Evolutionary conservation across 345 rosid species (phyloP).

Genomic region (Eucalyptus marginata): DNA sequence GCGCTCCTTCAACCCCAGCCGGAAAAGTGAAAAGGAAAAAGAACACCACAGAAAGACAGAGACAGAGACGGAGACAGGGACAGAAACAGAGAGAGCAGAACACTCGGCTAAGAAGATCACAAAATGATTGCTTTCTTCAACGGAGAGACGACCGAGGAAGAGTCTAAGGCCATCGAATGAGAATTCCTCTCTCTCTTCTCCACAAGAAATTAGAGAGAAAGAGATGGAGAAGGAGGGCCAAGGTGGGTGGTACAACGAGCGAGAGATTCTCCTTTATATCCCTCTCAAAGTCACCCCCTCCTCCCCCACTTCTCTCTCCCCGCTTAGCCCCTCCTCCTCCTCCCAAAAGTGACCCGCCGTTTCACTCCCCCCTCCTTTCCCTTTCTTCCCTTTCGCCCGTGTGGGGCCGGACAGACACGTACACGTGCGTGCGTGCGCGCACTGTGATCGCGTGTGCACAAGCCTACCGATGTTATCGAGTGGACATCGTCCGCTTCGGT

Average conservation of each 20-base stretch:
- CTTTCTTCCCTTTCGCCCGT: accelerated
- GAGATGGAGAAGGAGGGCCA: neutral
- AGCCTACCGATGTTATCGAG: neutral
- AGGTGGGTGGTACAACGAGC: neutral
- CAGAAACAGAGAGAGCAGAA: neutral
- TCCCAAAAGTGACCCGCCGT: neutral
- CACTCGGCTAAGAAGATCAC: neutral
- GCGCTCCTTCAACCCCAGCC: neutral
- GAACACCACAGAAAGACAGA: neutral
- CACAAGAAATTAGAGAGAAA: neutral
- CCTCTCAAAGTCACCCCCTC: neutral
- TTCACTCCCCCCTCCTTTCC: neutral
- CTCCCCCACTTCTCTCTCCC: neutral
- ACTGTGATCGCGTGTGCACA: neutral
- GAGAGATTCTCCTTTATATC: neutral
- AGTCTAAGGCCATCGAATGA: neutral
- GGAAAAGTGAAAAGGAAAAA: neutral
- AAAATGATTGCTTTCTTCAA: neutral
- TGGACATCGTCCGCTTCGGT: neutral
- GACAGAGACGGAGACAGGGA: neutral
- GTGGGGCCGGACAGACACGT: neutral
- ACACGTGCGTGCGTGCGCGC: neutral
- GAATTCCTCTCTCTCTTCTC: neutral
- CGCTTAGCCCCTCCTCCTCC: neutral
- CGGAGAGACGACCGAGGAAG: neutral